phyloP scores from a whole-genome alignment of 805 yeast species.

The Candida sonorensis region DNA sequence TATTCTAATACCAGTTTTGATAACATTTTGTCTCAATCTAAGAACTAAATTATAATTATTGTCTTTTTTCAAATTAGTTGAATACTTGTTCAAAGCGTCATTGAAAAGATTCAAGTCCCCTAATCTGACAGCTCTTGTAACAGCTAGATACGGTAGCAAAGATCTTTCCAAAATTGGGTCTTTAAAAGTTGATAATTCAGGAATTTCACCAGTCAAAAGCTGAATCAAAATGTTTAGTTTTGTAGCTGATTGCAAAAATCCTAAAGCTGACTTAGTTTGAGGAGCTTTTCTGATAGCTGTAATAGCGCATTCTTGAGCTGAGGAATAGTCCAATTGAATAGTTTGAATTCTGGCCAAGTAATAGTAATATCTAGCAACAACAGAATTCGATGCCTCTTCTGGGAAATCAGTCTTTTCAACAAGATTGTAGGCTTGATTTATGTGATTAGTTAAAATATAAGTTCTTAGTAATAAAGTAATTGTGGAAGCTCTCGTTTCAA shows the following conservation, averaged over 20 bases:
- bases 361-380: conserved; percentile 86
- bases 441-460: conserved; percentile 70
- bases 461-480: conserved; percentile 81
- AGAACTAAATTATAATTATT: conserved; percentile 78
- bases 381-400: conserved; percentile 65
- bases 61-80: conserved; percentile 58
- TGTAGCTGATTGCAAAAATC: conserved; percentile 84
- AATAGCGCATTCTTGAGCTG: conserved; percentile 83
- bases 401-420: conserved; percentile 90
- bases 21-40: conserved; percentile 91
- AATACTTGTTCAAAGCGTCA: conserved; percentile 58
- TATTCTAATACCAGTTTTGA: conserved; percentile 93
- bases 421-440: conserved; percentile 81
- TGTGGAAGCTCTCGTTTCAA: conserved; percentile 83
- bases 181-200: conserved; percentile 77
- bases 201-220: conserved; percentile 93
- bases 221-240: conserved; percentile 86
- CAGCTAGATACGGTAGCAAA: conserved; percentile 74
- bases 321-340: conserved; percentile 85
- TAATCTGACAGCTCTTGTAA: conserved; percentile 83
- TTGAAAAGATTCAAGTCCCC: conserved; percentile 86
- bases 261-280: conserved; percentile 74
- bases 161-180: conserved; percentile 53
- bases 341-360: conserved; percentile 88
- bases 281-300: conserved; percentile 98